These are phyloP conservation scores for Pythium graminicola DNA, from an alignment of 352 stramenopile genomes.

Conservation along the genomic window DNA sequence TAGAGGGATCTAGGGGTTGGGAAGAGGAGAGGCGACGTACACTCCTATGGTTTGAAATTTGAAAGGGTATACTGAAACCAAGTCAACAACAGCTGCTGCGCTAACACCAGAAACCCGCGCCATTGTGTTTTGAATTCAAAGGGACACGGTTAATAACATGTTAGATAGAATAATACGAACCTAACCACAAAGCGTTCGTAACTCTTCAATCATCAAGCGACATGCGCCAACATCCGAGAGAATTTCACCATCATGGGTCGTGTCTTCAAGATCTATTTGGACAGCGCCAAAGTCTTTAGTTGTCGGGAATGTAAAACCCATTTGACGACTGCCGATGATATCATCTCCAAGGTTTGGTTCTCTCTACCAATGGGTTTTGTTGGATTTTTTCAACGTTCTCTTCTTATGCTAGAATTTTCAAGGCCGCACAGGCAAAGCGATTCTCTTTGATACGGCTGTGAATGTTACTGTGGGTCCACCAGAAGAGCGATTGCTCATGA, in stretches of 20 bases:
- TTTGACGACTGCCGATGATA: slow-evolving; percentile 88
- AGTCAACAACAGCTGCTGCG: slow-evolving; percentile 18
- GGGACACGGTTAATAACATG: neutral
- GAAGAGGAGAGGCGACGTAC: slow-evolving; percentile 22
- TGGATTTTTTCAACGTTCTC: too few species aligned
- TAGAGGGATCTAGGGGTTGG: neutral
- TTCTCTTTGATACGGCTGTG: slow-evolving; percentile 90
- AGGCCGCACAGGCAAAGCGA: slow-evolving; percentile 82
- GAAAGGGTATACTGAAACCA: slow-evolving; percentile 33
- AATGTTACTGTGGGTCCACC: slow-evolving; percentile 86
- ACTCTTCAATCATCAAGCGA: slow-evolving; percentile 17
- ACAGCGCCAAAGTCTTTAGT: slow-evolving; percentile 86
- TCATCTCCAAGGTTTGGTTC: slow-evolving; percentile 88
- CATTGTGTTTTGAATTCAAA: slow-evolving; percentile 17
- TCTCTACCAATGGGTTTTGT: too few species aligned
- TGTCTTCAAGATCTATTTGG: slow-evolving; percentile 89
- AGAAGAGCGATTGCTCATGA: slow-evolving; percentile 92
- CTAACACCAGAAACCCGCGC: neutral
- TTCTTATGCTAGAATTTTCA: slow-evolving; percentile 87
- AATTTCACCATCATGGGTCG: slow-evolving; percentile 37
- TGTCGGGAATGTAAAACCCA: slow-evolving; percentile 90
- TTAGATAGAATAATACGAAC: slow-evolving; percentile 7
- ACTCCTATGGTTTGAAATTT: slow-evolving; percentile 28
- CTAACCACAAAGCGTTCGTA: neutral
- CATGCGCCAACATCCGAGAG: slow-evolving; percentile 1